Percentiles rank a stretch among this genome's conserved stretches.
phyloP scores from a whole-genome alignment of 495 filamentous ascomycete species.

The Penicillium diatomitis region DNA sequence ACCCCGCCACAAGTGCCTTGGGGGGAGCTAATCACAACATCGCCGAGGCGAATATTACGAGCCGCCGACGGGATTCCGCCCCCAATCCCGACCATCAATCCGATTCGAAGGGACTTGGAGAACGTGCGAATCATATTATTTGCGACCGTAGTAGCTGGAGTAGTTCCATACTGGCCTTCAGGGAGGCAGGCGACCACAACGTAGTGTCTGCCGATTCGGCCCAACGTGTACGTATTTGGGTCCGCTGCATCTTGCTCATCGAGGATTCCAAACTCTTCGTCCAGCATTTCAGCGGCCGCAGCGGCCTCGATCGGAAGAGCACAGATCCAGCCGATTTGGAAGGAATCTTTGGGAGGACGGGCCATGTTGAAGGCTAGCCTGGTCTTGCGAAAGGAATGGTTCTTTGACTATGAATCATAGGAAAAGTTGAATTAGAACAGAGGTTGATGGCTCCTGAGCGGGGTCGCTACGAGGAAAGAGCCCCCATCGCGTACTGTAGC shows the following conservation, averaged over 20 bases:
- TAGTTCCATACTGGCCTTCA: constrained; percentile 28
- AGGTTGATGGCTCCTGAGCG: too few species aligned
- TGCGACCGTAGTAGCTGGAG: constrained; percentile 29
- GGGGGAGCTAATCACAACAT: constrained; percentile 17
- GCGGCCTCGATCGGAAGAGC: constrained; percentile 32
- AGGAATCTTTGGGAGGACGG: constrained; percentile 1
- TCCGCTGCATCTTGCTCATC: constrained; percentile 14
- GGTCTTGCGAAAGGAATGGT: neutral
- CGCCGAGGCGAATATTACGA: constrained; percentile 11
- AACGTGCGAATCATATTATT: constrained; percentile 25
- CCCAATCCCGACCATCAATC: constrained; percentile 8
- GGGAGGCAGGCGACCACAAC: constrained; percentile 37
- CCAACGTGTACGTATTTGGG: constrained; percentile 32
- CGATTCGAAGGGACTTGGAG: constrained; percentile 10
- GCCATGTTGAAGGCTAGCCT: constrained; percentile 4
- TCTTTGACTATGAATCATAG: neutral
- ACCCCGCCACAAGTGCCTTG: constrained; percentile 4
- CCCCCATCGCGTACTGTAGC: neutral
- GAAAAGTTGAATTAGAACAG: neutral
- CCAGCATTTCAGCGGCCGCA: constrained; percentile 38
- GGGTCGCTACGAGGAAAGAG: neutral
- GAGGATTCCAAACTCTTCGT: constrained; percentile 31
- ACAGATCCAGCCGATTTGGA: constrained; percentile 18
- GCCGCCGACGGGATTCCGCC: constrained; percentile 8
- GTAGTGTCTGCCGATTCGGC: constrained; percentile 33